Base-by-base conservation (phyloP, 2,329 filamentous ascomycete species). In the Didymella pinodella region DNA sequence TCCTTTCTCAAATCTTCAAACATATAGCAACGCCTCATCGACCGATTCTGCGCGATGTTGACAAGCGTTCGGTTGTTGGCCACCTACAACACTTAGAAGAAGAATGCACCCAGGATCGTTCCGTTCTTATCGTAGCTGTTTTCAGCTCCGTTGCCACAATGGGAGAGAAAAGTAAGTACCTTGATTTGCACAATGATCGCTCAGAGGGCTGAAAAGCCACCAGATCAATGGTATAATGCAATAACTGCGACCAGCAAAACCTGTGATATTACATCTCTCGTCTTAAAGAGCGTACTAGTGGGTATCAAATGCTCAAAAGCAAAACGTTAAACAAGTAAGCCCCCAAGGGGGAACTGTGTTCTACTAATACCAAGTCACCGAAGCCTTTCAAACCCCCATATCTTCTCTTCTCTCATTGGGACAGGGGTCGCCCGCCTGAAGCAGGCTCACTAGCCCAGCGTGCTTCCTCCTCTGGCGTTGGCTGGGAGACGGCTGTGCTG, bases 401-500 rank as follows among this genome's bases (percentile, higher is more conserved):
- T 41, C 40, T 8, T 4, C 18, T 10, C 25, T 16, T 57, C 41
- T 25, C 46, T 60, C 41, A 64, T n/a, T 61, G 53, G 12, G 64
- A 68, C n/a, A 65, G 46, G 7, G 65, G 59, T n/a, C 63, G 48
- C n/a, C 44, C 53, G 11, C 38, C 38, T 25, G 20, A 41, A 20
- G 38, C 10, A 18, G 59, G 57, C 36, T 55, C 22, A 36, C 16
- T 64, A 2, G 44, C 65, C 74, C 74, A 77, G 12, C 50, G 59
- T 46, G 71, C 67, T 41, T 72, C 43, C 38, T 77, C 72, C 47
- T 76, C 73, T 18, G 72, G 67, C 32, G 73, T 75, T 1, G 73
- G 72, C 29, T 74, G 65, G n/a, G 71, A 75, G 10, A 76, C 70
- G 7, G 67, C 74, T 38, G 74, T 77, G 47, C 63, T 73, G 11